phyloP scores from a whole-genome alignment of 164 flowering plant genomes.

The Magnolia sinica region DNA sequence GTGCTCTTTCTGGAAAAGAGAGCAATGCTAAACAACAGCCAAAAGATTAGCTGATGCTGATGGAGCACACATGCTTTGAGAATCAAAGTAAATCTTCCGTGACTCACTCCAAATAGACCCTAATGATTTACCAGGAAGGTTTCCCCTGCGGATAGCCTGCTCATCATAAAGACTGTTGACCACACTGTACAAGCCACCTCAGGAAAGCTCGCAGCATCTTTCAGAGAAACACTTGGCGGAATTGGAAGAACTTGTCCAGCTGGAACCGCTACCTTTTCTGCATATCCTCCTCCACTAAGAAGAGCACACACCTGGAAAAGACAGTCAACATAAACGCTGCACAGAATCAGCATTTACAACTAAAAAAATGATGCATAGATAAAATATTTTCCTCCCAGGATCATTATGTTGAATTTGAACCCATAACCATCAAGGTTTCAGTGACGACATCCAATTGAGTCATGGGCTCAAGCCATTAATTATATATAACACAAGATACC shows the following conservation, averaged over 20 bases:
- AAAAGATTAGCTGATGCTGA: too few relatives aligned
- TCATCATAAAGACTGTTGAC: slow-evolving; percentile 93
- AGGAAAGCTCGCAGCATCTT: slow-evolving; percentile 87
- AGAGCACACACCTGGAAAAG: slow-evolving; percentile 88
- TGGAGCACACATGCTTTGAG: too few relatives aligned
- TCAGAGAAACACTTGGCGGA: slow-evolving; percentile 73
- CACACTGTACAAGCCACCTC: slow-evolving; percentile 99
- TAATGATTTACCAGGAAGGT: slow-evolving; percentile 56
- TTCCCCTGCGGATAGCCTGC: slow-evolving; percentile 75
- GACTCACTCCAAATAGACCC: neutral
- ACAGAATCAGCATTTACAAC: neutral
- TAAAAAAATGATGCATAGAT: neutral
- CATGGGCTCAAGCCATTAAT: neutral
- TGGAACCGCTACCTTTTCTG: slow-evolving; percentile 91
- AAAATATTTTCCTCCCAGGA: neutral
- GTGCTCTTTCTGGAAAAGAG: too few relatives aligned
- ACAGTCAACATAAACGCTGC: neutral
- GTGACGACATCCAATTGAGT: neutral
- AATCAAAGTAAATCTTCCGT: too few relatives aligned
- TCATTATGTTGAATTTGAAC: neutral
- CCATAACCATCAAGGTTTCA: neutral
- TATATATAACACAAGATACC: neutral
- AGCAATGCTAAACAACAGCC: too few relatives aligned
- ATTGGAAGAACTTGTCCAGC: slow-evolving; percentile 85
- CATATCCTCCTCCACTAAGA: slow-evolving; percentile 91